Evolutionary conservation across 2,329 filamentous ascomycete species (phyloP).

Genomic region (Penicillium oxalicum): DNA sequence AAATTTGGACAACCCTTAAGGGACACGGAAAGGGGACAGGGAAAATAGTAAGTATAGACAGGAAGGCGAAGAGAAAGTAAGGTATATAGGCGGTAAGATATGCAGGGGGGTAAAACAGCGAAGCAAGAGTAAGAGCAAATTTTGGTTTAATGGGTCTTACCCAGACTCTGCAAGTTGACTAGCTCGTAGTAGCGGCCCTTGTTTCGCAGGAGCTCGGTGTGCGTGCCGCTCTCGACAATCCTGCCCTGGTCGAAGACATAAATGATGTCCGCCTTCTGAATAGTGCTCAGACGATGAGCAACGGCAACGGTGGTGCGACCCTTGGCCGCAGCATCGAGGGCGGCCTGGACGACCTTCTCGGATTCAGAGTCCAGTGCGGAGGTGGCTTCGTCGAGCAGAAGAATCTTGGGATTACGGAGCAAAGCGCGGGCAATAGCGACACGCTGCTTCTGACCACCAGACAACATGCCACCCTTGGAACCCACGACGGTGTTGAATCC

Average conservation of each 20-base stretch:
- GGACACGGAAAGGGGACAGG: too few species aligned
- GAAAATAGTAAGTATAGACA: too few species aligned
- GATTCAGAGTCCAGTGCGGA: slow-evolving; percentile 47
- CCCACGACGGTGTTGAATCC: slow-evolving; percentile 83
- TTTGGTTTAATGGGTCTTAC: slow-evolving; percentile 43
- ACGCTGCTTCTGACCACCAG: slow-evolving; percentile 90
- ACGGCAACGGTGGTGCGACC: slow-evolving; percentile 89
- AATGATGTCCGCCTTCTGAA: slow-evolving; percentile 89
- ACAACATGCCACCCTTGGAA: slow-evolving; percentile 76
- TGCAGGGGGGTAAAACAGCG: slow-evolving; percentile 1
- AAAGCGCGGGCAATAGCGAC: slow-evolving; percentile 88
- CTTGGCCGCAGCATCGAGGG: slow-evolving; percentile 74
- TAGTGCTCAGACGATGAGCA: slow-evolving; percentile 84
- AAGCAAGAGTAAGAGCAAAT: background rate
- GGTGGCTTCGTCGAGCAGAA: slow-evolving; percentile 74
- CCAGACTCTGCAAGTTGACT: slow-evolving; percentile 73
- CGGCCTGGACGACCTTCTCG: slow-evolving; percentile 56
- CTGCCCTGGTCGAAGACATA: slow-evolving; percentile 92
- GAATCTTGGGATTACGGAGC: slow-evolving; percentile 80
- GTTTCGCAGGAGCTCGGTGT: slow-evolving; percentile 63
- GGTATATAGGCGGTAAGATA: background rate
- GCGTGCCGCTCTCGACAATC: slow-evolving; percentile 78
- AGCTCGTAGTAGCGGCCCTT: slow-evolving; percentile 71
- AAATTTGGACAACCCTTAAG: too few species aligned
- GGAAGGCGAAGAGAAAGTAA: too few species aligned